These are phyloP conservation scores for Phaeosphaeria sp. DNA, from an alignment of 2,329 filamentous ascomycete genomes.

Conservation along the genomic window DNA sequence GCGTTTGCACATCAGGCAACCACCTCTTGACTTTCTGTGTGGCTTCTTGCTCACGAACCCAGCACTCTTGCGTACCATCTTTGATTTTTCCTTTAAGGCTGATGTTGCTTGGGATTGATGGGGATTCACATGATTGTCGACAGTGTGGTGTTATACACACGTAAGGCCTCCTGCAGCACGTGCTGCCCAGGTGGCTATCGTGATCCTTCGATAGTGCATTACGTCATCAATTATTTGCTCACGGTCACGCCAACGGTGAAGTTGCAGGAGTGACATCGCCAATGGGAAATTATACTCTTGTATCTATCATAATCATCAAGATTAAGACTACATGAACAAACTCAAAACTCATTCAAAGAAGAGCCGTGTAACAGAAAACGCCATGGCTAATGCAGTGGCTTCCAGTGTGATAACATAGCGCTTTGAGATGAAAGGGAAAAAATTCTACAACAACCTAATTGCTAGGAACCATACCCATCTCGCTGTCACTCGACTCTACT, in stretches of 20 bases:
- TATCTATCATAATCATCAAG: too few species aligned
- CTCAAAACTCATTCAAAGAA: too few species aligned
- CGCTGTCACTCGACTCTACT: constrained; percentile 10
- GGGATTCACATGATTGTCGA: not conserved
- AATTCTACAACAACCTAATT: not conserved
- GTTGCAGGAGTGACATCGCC: too few species aligned
- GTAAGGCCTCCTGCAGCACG: constrained; percentile 2
- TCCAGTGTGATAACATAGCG: too few species aligned
- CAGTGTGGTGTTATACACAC: not conserved
- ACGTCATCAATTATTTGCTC: constrained; percentile 10
- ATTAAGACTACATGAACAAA: too few species aligned
- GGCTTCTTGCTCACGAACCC: constrained; percentile 43
- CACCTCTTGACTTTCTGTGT: constrained; percentile 41
- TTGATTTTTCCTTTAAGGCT: not conserved
- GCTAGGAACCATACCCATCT: constrained; percentile 2
- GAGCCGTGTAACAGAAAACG: not conserved
- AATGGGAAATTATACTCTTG: too few species aligned
- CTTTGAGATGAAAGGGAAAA: too few species aligned
- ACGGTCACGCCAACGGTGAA: not conserved
- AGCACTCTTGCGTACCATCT: constrained; percentile 33
- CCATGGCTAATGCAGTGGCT: not conserved
- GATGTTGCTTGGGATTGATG: not conserved
- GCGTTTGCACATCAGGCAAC: constrained; percentile 40
- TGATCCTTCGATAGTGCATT: constrained; percentile 4
- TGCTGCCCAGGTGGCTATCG: not conserved